phyloP scores from a whole-genome alignment of 116 monocot genomes.

The Dioscorea cayenensis region DNA sequence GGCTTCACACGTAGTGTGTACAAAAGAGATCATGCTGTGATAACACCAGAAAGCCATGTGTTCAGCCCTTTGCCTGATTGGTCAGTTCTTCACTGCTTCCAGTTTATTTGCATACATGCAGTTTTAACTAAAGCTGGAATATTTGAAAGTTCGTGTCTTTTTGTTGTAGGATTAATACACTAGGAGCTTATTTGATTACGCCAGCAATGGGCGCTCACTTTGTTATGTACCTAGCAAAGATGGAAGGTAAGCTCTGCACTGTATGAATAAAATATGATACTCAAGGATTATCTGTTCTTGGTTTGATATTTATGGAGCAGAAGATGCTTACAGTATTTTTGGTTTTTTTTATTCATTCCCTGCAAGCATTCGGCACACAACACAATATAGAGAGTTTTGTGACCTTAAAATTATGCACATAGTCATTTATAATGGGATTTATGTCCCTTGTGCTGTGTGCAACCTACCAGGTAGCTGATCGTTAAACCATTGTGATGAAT shows the following conservation, averaged over 20 bases:
- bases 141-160: background rate
- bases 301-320: too few species aligned
- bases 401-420: too few species aligned
- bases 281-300: too few species aligned
- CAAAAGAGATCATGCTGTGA: slow-evolving; percentile 76
- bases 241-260: slow-evolving; percentile 47
- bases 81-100: slow-evolving; percentile 18
- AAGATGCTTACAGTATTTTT: too few species aligned
- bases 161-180: slow-evolving; percentile 58
- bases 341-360: too few species aligned
- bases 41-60: slow-evolving; percentile 88
- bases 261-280: too few species aligned
- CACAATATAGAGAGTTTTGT: too few species aligned
- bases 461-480: too few species aligned
- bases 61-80: slow-evolving; percentile 80
- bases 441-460: too few species aligned
- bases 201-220: slow-evolving; percentile 91
- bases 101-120: background rate
- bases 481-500: too few species aligned
- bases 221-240: slow-evolving; percentile 85
- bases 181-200: slow-evolving; percentile 82
- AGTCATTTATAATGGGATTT: too few species aligned
- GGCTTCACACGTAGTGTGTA: slow-evolving; percentile 88
- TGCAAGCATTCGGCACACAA: too few species aligned
- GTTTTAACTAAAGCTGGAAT: background rate